phyloP scores from a whole-genome alignment of 23 red algal genomes.

The Gracilaria caudata region DNA sequence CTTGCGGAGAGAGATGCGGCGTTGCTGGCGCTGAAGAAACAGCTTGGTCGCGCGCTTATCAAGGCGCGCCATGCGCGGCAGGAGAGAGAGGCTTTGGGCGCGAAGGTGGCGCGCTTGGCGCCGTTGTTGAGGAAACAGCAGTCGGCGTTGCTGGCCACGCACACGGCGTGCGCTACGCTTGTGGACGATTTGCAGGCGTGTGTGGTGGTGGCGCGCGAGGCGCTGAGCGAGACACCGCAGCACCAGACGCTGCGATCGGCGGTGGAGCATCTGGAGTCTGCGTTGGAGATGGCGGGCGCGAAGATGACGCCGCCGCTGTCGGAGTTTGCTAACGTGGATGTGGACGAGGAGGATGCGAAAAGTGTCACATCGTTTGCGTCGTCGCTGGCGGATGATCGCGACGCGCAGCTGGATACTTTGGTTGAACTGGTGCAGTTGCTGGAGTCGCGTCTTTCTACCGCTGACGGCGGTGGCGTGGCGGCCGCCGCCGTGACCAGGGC shows the following conservation, averaged over 20 bases:
- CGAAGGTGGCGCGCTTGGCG: neutral
- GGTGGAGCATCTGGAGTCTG: slow-evolving; percentile 21
- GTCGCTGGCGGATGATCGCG: slow-evolving; percentile 56
- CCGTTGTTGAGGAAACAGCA: neutral
- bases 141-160: neutral
- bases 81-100: slow-evolving; percentile 5
- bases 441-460: slow-evolving; percentile 7
- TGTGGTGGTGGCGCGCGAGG: neutral
- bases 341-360: slow-evolving; percentile 28
- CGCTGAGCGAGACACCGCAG: neutral
- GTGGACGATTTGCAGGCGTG: slow-evolving; percentile 1
- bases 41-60: slow-evolving; percentile 42
- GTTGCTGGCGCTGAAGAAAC: slow-evolving; percentile 36
- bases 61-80: slow-evolving; percentile 27
- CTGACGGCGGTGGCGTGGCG: neutral
- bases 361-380: slow-evolving; percentile 42
- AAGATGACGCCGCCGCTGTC: neutral
- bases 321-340: neutral
- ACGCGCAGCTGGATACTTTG: slow-evolving; percentile 39
- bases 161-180: neutral
- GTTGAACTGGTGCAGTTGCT: slow-evolving; percentile 51
- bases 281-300: slow-evolving; percentile 16
- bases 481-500: neutral
- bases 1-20: slow-evolving; percentile 17
- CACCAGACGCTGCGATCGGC: slow-evolving; percentile 3